Evolutionary conservation across 75 land plant genomes (phyloP).

Genomic region (Azolla pinnata): DNA sequence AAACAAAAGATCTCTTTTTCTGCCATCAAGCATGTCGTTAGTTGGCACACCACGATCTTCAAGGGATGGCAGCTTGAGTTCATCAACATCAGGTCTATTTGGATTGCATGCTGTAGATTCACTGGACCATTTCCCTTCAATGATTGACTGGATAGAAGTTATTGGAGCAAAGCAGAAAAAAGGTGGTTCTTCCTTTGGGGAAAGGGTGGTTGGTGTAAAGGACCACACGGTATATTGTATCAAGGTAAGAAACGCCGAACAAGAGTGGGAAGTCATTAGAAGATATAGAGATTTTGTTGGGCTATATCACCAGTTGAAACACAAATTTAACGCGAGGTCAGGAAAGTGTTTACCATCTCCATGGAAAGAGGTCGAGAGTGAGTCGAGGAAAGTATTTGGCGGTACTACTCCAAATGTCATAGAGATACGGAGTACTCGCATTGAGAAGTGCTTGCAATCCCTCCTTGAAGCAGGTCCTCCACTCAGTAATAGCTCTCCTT

Average conservation of each 20-base stretch:
- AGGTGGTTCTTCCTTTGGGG: constrained; percentile 84
- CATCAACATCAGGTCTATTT: constrained; percentile 60
- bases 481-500: constrained; percentile 37
- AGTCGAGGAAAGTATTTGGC: constrained; percentile 84
- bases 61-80: constrained; percentile 55
- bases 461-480: constrained; percentile 47
- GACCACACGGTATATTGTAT: constrained; percentile 80
- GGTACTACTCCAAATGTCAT: constrained; percentile 78
- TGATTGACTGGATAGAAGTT: constrained; percentile 71
- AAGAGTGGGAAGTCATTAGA: constrained; percentile 82
- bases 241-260: constrained; percentile 48
- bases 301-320: constrained; percentile 62
- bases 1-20: constrained; percentile 19
- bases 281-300: constrained; percentile 79
- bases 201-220: constrained; percentile 84
- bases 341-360: constrained; percentile 56
- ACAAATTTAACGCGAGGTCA: constrained; percentile 21
- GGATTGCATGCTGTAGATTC: constrained; percentile 5
- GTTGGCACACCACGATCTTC: constrained; percentile 19
- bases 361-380: constrained; percentile 62
- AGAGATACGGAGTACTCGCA: constrained; percentile 64
- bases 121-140: constrained; percentile 6
- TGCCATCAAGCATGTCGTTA: constrained; percentile 4
- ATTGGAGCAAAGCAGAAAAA: constrained; percentile 77
- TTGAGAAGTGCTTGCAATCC: constrained; percentile 80